Base-by-base conservation (phyloP, 768 basidiomycete species). In the Gymnopilus dilepis region DNA sequence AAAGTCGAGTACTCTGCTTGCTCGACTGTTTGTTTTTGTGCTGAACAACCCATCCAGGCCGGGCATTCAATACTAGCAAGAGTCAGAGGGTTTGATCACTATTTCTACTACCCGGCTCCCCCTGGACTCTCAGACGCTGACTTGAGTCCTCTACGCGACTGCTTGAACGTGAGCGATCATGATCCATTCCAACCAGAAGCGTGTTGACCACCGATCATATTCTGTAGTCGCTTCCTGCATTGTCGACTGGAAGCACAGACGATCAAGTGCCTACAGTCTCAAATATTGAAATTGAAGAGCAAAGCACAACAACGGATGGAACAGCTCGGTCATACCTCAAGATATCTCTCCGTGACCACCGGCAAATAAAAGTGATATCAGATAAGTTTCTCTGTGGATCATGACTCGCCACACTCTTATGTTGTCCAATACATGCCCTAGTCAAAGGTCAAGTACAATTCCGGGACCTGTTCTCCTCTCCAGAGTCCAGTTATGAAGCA, bases 31-130 rank as follows among this genome's bases (percentile, higher is more conserved):
- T 43, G 22, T 53, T 7, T 24, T 43, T 24, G n/a, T 6, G 17
- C 22, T 24, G 58, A 30, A 19, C 38, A 40, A 8, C 3, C 17
- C n/a, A 26, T 7, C 7, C 58, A 95, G 91, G 80, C 76, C 1
- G 95, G 96, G 0, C 83, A 97, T 70, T 96, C 95, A 53, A 89
- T 97, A 2, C 81, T 97, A n/a, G 88, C 86, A 6, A 84, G 91
- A 65, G 81, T 98, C 38, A 84, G 79, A 4, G 88, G 85, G 17
- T 99, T 97, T 71, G 74, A 86, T 53, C 95, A 95, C 2, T 98
- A 97, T 73, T 96, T 98, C 73, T 99, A 93, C 69, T 77, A 97
- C 47, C 83, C 94, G 2, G 87, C 88, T 17, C 96, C 97, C 22
- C 81, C 86, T 19, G 93, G 91, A 0, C 91, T 97, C 63, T 73